phyloP scores from a whole-genome alignment of 2,329 filamentous ascomycete species.

The Stagonosporopsis chrysanthemi region DNA sequence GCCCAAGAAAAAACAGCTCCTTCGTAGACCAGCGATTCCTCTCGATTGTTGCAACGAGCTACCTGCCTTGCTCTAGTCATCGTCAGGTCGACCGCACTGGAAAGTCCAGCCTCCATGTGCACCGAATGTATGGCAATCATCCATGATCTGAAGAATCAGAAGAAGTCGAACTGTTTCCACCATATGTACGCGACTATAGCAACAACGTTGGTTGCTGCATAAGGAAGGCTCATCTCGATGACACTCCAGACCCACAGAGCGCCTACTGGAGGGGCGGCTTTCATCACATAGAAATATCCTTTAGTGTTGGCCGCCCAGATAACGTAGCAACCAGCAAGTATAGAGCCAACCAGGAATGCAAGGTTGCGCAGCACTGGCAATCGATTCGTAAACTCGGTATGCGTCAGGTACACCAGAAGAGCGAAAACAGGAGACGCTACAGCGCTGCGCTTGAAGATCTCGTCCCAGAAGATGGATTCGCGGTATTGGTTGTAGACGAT shows the following conservation, averaged over 20 bases:
- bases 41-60: neutral
- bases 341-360: conserved; percentile 69
- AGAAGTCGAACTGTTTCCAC: conserved; percentile 62
- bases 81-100: neutral
- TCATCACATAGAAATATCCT: conserved; percentile 89
- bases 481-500: conserved; percentile 81
- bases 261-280: conserved; percentile 85
- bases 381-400: conserved; percentile 50
- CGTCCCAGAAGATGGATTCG: conserved; percentile 67
- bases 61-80: neutral
- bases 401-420: conserved; percentile 54
- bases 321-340: conserved; percentile 76
- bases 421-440: conserved; percentile 56
- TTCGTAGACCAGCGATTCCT: no score
- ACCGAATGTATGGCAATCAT: no score
- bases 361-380: conserved; percentile 56
- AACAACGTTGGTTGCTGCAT: conserved; percentile 65
- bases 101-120: no score
- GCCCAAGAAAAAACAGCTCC: no score
- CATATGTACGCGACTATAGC: conserved; percentile 61
- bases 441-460: conserved; percentile 61
- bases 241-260: conserved; percentile 94
- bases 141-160: conserved; percentile 33
- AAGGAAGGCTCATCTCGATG: conserved; percentile 78
- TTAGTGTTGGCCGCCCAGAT: conserved; percentile 81